Evolutionary conservation across 2,329 filamentous ascomycete genomes (phyloP).

Genomic region (Ophiostoma ulmi): DNA sequence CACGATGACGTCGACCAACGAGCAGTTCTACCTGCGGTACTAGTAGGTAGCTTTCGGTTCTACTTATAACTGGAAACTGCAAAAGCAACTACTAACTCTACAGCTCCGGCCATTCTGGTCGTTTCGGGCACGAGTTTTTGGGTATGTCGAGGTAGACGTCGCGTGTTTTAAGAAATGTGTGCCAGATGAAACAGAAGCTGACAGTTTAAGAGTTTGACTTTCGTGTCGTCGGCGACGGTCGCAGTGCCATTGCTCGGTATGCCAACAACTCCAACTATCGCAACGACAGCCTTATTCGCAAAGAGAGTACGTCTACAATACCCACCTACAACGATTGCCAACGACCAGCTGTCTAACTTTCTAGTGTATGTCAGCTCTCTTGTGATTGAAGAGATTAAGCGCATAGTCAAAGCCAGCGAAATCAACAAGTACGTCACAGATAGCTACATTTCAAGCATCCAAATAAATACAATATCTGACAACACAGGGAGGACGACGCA

Average conservation of each 20-base stretch:
- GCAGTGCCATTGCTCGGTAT: constrained; percentile 90
- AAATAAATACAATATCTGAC: neutral
- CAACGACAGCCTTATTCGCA: constrained; percentile 95
- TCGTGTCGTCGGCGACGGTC: constrained; percentile 82
- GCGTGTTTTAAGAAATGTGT: neutral
- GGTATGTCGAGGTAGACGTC: constrained; percentile 51
- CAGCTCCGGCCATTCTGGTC: constrained; percentile 94
- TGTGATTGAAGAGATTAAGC: constrained; percentile 89
- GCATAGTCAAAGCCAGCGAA: constrained; percentile 94
- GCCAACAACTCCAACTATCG: constrained; percentile 99
- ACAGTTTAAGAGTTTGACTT: constrained; percentile 83
- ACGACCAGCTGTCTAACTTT: constrained; percentile 17
- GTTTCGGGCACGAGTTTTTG: constrained; percentile 96
- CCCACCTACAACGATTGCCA: neutral
- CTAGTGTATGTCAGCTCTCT: constrained; percentile 92
- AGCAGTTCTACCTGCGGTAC: constrained; percentile 93
- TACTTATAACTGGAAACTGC: too few species aligned
- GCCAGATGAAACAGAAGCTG: neutral
- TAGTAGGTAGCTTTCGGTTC: constrained; percentile 62
- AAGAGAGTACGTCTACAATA: constrained; percentile 73
- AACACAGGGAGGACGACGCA: constrained; percentile 80
- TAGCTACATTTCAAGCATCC: neutral
- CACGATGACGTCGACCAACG: constrained; percentile 57
- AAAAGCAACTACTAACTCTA: neutral
- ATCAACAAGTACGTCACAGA: constrained; percentile 73